Conservation (phyloP, 208 protist species). For the Herpetomonas tarakana region DNA sequence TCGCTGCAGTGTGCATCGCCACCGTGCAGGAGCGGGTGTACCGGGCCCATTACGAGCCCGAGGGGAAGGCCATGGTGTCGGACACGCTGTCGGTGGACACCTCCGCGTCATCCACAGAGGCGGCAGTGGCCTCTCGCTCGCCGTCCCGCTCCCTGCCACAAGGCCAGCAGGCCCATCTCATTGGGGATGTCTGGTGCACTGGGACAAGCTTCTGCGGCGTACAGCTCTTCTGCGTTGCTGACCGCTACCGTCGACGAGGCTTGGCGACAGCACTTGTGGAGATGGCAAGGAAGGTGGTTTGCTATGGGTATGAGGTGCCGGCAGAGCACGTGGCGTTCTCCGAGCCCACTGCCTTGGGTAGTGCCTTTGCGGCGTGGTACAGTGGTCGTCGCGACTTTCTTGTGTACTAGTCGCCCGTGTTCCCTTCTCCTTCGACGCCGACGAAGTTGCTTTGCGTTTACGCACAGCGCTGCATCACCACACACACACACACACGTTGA, state of each 20-base stretch:
- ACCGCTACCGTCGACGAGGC: constrained; percentile 20
- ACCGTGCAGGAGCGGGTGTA: constrained; percentile 14
- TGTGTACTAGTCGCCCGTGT: constrained; percentile 11
- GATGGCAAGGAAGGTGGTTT: constrained; percentile 25
- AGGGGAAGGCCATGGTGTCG: background rate
- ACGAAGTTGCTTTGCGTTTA: background rate
- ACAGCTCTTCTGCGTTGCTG: constrained; percentile 52
- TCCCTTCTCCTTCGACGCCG: constrained; percentile 2
- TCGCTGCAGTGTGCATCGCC: constrained; percentile 23
- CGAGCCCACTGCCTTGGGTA: constrained; percentile 50
- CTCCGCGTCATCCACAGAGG: no score
- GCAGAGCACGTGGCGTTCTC: constrained; percentile 51
- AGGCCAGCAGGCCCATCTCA: background rate
- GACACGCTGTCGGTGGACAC: no score
- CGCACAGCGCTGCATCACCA: no score
- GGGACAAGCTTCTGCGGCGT: constrained; percentile 52
- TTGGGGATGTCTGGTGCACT: constrained; percentile 32
- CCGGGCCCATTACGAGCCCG: constrained; percentile 10
- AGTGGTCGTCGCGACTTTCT: constrained; percentile 33
- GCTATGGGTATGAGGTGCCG: constrained; percentile 49
- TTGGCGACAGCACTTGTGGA: constrained; percentile 39
- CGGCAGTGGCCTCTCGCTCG: no score
- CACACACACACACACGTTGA: no score
- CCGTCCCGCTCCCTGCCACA: no score
- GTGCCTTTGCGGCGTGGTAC: constrained; percentile 44